A percentile compares a stretch with the other conserved stretches of the same genome.
phyloP scores from a whole-genome alignment of 2,329 filamentous ascomycete species.

The Phialocephala sp. region DNA sequence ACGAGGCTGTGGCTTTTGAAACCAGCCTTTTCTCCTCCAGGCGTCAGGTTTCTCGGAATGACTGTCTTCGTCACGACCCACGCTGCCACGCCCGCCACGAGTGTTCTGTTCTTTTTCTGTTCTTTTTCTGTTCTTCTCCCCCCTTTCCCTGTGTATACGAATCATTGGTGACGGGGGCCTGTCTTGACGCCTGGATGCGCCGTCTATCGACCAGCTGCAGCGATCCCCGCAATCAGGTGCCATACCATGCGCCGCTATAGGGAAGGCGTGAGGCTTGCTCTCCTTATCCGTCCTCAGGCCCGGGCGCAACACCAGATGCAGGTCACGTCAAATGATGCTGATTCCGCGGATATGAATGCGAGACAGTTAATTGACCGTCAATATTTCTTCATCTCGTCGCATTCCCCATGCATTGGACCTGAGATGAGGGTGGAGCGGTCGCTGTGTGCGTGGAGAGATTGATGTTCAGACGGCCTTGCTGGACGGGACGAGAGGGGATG shows the following conservation, averaged over 20 bases:
- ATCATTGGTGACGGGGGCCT: background rate
- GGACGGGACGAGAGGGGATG: background rate
- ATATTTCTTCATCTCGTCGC: background rate
- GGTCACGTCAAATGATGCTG: background rate
- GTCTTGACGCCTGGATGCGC: conserved; percentile 4
- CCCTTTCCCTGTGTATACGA: background rate
- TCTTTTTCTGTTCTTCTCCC: too few relatives aligned
- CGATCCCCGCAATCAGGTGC: background rate
- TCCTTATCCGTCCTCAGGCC: conserved; percentile 3
- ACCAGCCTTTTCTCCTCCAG: background rate
- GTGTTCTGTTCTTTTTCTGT: background rate
- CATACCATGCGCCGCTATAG: background rate
- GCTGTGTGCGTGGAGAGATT: background rate
- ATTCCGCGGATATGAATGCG: background rate
- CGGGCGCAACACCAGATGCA: background rate
- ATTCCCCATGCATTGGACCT: background rate
- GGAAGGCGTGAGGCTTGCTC: background rate
- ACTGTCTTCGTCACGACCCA: background rate
- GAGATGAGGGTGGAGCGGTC: background rate
- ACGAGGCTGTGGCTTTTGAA: background rate
- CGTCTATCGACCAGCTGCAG: conserved; percentile 1
- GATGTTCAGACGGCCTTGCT: background rate
- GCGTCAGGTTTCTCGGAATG: background rate
- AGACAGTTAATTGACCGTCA: background rate
- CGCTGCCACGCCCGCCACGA: background rate